Evolutionary conservation across 306 rosid genomes (phyloP), one percentile per base, ranked within the genome.

Genomic region (Casuarina cunninghamiana): DNA sequence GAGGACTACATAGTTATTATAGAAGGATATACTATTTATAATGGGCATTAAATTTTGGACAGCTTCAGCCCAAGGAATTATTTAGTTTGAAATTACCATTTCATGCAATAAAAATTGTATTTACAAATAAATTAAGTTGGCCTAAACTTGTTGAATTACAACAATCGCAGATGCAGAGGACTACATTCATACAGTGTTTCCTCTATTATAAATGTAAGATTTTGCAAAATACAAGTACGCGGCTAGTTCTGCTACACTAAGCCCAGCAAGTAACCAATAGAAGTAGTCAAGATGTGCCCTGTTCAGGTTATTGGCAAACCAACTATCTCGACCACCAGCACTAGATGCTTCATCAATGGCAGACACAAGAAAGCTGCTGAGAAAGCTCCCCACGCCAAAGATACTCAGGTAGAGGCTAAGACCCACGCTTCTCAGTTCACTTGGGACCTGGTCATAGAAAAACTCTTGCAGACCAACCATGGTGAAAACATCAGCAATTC

Each of bases 301-400:
- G 38, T 67, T 80, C 12, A 80, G 75, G 54, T 80, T 74, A 66
- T 68, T 74, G 53, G 83, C 63, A 46, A 80, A 80, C 83, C 83
- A 79, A 35, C 73, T 66, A 21, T 79, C 78, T 5, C 13, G 67
- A 50, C 78, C 83, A 66, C 41, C 35, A 13, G 37, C 61, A 37
- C 62, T 62, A 7, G 83, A 74, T 45, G 79, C 83, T 44, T 41
- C 32, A 12, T 67, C 70, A 55, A 80, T 74, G 46, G 50, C 41
- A 2, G 62, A 65, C 7, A 80, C 44, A 37, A 80, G 78, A 74
- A 74, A 53, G 53, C 75, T 65, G 26, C 78, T 80, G 1, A 74
- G 21, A 58, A 74, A 80, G 70, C 61, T 53, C 9, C 83, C 79
- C 12, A 80, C 63, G 10, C 79, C 83, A 54, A 74, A 37, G 5